Base-by-base conservation (phyloP, 2,329 filamentous ascomycete species). In the Aspergillus ochraceoroseus region DNA sequence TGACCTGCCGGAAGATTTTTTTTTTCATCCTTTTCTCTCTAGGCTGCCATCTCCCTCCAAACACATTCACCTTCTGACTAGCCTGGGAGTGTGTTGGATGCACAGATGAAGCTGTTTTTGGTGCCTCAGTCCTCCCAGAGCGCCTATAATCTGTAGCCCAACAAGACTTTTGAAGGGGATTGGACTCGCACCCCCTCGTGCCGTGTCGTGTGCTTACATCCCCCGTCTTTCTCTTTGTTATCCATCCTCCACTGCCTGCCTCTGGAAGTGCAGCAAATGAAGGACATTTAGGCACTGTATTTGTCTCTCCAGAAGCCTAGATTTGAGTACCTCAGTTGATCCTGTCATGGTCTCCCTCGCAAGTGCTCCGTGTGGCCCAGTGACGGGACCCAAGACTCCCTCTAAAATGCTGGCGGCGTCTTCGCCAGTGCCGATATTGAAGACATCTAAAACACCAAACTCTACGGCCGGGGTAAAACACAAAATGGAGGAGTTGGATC, bases 391-490 rank as follows among this genome's bases (percentile, higher is more conserved):
- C 27, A 33, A 45, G 34, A 47, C 53, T 38, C 47, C 48, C 30
- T 53, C 57, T 35, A 63, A 57, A 47, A 64, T 63, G 62, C 47
- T 57, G 9, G 46, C 50, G 18, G 43, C 55, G 13, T 59, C 62
- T 3, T 58, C 59, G 18, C 59, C 59, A 32, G 54, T 57, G 20
- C 59, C 64, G 19, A 67, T 65, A 27, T 48, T 65, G 29, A 67
- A 67, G 43, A 55, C 55, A 20, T 55, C 63, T 23, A 66, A 65
- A 32, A 43, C 47, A 5, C 38, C 44, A 5, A 44, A 51, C 2
- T 44, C 54, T 8, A 47, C 43, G 2, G 41, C 52, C 5, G 60
- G 57, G 22, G 50, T 54, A 11, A 68, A 68, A 49, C 63, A 65
- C 48, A 66, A 60, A 38, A 59, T 60, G 51, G 54, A 63, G 12